These are phyloP conservation scores for Phaeodactylum tricornutum DNA, from an alignment of 108 stramenopile species.

Conservation along the genomic window DNA sequence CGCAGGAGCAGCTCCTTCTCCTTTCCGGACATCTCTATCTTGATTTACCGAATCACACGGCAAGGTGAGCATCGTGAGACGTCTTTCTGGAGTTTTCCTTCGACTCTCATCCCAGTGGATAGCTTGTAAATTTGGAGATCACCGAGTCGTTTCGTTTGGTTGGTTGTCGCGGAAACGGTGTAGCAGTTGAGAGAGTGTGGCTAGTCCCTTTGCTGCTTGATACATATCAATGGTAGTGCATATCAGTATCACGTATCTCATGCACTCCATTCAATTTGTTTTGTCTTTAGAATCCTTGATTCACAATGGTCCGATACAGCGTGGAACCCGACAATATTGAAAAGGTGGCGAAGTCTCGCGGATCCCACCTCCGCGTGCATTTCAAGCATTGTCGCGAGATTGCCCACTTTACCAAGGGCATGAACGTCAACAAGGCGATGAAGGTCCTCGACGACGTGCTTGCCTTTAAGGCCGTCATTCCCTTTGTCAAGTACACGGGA, in stretches of 20 bases:
- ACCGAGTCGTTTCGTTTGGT: too few relatives aligned
- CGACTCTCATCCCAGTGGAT: too few relatives aligned
- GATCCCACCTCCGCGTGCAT: conserved; percentile 95
- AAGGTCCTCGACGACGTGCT: conserved; percentile 91
- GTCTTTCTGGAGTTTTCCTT: too few relatives aligned
- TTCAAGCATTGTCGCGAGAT: conserved; percentile 99
- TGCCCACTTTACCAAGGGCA: conserved; percentile 90
- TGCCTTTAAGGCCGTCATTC: conserved; percentile 89
- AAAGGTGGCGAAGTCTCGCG: conserved; percentile 85
- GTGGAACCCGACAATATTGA: conserved; percentile 75
- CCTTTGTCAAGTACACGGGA: conserved; percentile 94
- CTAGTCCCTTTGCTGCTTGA: background rate
- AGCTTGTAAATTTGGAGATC: too few relatives aligned
- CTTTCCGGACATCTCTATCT: too few relatives aligned
- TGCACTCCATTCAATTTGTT: too few relatives aligned
- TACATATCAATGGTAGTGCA: too few relatives aligned
- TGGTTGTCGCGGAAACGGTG: background rate
- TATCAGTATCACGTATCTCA: too few relatives aligned
- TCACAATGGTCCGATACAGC: conserved; percentile 67
- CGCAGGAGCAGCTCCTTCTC: too few relatives aligned
- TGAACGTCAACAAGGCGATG: conserved; percentile 82
- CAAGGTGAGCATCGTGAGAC: too few relatives aligned
- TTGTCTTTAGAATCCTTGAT: conserved; percentile 3
- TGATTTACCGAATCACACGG: too few relatives aligned
- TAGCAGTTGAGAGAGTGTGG: background rate